Evolutionary conservation across 495 filamentous ascomycete species (phyloP).

Genomic region (Recurvomyces mirabilis): DNA sequence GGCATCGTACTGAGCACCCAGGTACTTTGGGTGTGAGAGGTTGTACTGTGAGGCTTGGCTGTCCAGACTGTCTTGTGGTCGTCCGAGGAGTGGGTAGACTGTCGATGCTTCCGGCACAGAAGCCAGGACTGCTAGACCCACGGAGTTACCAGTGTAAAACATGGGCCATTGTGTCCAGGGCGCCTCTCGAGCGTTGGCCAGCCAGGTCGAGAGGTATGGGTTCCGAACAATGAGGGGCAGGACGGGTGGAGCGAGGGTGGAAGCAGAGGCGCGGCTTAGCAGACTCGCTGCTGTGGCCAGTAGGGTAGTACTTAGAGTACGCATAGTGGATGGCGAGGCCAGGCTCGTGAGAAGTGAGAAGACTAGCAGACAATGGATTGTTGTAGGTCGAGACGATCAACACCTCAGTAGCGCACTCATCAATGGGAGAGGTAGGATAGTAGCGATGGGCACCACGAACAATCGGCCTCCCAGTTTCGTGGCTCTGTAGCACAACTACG

Average conservation of each 20-base stretch:
- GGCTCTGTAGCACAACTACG: too few relatives aligned
- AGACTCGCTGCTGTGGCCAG: constrained; percentile 11
- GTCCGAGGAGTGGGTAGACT: constrained; percentile 80
- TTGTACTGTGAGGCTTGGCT: constrained; percentile 46
- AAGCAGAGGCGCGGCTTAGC: constrained; percentile 22
- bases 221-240: constrained; percentile 82
- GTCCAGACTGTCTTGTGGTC: constrained; percentile 68
- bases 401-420: neutral
- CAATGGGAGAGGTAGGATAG: neutral
- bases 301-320: too few relatives aligned
- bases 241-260: constrained; percentile 57
- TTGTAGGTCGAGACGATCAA: too few relatives aligned
- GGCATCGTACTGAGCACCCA: constrained; percentile 76
- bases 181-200: constrained; percentile 60
- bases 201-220: constrained; percentile 85
- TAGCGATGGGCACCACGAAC: too few relatives aligned
- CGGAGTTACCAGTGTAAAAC: constrained; percentile 75
- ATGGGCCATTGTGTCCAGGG: constrained; percentile 95
- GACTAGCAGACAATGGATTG: too few relatives aligned
- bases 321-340: too few relatives aligned
- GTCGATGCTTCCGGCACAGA: constrained; percentile 55
- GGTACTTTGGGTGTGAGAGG: constrained; percentile 58
- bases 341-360: too few relatives aligned
- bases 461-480: too few relatives aligned
- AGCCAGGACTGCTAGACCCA: constrained; percentile 74